Evolutionary conservation across 148 eudicot genomes (phyloP), one percentile per base, ranked within the genome.

Genomic region (Silene conica): DNA sequence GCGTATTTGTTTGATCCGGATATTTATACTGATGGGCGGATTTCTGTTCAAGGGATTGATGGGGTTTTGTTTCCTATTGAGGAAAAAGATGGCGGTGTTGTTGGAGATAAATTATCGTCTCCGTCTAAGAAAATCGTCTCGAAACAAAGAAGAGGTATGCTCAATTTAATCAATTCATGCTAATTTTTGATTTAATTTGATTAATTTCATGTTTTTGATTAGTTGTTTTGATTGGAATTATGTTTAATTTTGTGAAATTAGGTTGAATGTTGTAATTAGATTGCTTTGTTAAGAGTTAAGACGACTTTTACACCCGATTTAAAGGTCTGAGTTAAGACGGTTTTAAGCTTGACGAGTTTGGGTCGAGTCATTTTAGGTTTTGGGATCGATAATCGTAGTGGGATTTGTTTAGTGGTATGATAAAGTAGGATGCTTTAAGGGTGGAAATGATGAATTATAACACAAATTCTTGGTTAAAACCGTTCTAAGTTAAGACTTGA

Each of bases 1-100:
- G 90, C 90, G 0, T 87, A 87, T 75, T 76, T 87, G 76, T 87
- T 87, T n/a, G 90, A 87, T 58, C 90, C 90, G 74, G 90, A 87
- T 85, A 87, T 87, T 20, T 87, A 79, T 73, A 87, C 87, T 1
- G 90, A 87, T 75, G 90, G 88, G 8, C 72, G 90, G 70, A 87
- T 87, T 26, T 87, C 90, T 1, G 90, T 87, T 64, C 90, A 87
- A 43, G 90, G 90, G 60, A 85, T 85, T 80, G 90, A 87, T 72
- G 90, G 88, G 1, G 88, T 87, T 31, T 67, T 87, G 80, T 85
- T 87, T 66, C 91, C 91, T 0, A 13, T 31, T 34, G 87, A 80
- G 70, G 88, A 85, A 22, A 82, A 43, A 8, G 76, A 76, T 46
- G 80, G 71, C 46, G 74, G 21, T 31, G 67, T 14, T 63, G 25